phyloP scores from a whole-genome alignment of 2,329 filamentous ascomycete species.

The Trichoderma sp. region DNA sequence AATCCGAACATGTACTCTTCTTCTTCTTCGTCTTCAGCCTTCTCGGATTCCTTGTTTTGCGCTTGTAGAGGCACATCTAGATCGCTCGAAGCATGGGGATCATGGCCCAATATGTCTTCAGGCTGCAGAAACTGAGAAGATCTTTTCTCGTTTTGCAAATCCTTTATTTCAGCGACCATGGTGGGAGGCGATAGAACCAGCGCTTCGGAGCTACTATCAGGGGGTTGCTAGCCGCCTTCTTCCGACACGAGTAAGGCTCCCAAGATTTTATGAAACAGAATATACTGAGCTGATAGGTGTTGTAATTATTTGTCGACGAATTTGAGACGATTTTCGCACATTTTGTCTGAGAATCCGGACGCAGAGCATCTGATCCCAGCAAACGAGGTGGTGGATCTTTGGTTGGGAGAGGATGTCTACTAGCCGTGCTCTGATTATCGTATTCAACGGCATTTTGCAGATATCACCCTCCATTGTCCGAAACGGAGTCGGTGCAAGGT shows the following conservation, averaged over 20 bases:
- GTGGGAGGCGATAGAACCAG: neutral
- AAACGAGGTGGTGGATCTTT: neutral
- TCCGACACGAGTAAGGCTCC: neutral
- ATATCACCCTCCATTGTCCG: neutral
- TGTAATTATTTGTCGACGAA: accelerated
- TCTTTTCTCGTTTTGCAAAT: neutral
- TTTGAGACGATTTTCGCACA: neutral
- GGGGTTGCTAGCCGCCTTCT: neutral
- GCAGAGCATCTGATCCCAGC: neutral
- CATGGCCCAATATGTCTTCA: neutral
- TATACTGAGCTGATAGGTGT: neutral
- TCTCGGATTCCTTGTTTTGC: neutral
- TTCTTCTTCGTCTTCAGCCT: too few relatives aligned
- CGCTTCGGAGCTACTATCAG: neutral
- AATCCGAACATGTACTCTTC: neutral
- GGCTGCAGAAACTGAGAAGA: neutral
- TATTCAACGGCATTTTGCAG: neutral
- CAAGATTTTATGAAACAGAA: neutral
- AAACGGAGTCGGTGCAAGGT: neutral
- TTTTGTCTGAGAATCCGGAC: neutral
- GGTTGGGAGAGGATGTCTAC: neutral
- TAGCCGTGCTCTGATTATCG: neutral
- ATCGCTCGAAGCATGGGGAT: neutral
- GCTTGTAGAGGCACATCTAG: neutral
- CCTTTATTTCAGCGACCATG: neutral